phyloP scores from a whole-genome alignment of 441 rosid genomes.

The Aleurites moluccanus region DNA sequence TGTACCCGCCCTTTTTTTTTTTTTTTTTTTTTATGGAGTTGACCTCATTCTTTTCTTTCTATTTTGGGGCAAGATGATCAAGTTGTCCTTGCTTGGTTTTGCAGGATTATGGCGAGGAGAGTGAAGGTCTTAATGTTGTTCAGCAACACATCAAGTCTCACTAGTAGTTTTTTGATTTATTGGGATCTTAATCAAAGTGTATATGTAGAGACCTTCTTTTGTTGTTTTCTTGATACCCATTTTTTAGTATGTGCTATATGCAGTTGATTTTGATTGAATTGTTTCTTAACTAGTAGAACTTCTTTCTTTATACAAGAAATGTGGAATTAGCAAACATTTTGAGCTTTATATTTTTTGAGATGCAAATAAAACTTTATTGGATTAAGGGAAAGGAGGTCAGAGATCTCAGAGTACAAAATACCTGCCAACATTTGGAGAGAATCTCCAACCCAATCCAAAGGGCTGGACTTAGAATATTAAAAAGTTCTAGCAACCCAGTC shows the following conservation, averaged over 20 bases:
- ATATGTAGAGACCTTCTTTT: constrained; percentile 15
- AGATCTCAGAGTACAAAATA: too few relatives aligned
- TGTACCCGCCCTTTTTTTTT: neutral
- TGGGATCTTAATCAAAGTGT: constrained; percentile 3
- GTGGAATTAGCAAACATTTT: constrained; percentile 1
- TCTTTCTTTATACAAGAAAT: too few relatives aligned
- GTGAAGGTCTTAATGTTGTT: constrained; percentile 51
- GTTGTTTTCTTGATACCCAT: neutral
- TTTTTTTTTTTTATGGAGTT: too few relatives aligned
- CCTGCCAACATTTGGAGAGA: too few relatives aligned
- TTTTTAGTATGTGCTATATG: neutral
- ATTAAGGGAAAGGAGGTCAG: too few relatives aligned
- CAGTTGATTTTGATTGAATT: neutral
- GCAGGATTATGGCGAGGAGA: constrained; percentile 64
- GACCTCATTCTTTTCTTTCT: neutral
- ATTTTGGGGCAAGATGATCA: neutral
- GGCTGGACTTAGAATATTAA: too few relatives aligned
- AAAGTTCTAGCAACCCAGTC: too few relatives aligned
- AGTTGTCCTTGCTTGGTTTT: neutral
- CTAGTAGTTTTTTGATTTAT: constrained; percentile 15
- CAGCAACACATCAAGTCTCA: constrained; percentile 51
- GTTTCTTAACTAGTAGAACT: neutral
- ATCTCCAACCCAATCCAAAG: too few relatives aligned
- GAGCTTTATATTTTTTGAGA: too few relatives aligned
- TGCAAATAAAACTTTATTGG: too few relatives aligned